A percentile compares a stretch with the other conserved stretches of the same genome.
Conservation (phyloP, 345 rosid genomes). For the Pugionium cornutum region DNA sequence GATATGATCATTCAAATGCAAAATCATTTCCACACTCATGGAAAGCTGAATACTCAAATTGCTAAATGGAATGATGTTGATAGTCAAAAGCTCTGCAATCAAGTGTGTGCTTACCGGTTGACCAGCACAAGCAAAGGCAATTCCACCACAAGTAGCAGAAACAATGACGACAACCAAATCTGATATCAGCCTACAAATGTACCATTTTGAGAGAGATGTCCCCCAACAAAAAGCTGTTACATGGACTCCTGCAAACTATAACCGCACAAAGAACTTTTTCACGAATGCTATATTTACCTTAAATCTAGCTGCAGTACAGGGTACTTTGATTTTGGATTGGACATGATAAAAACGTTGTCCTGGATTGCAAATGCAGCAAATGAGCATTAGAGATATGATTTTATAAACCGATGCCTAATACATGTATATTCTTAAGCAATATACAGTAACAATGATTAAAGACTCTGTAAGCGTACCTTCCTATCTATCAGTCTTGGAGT, state of each 20-base stretch:
- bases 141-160: constrained; percentile 98
- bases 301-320: constrained; percentile 91
- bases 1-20: constrained; percentile 4
- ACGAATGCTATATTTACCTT: constrained; percentile 50
- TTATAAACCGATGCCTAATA: not conserved
- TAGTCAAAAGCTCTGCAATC: constrained; percentile 29
- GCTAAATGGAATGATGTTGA: constrained; percentile 12
- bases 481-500: constrained; percentile 89
- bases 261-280: not conserved
- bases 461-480: constrained; percentile 51
- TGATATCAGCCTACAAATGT: constrained; percentile 80
- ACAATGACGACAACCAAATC: constrained; percentile 96
- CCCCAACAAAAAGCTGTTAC: constrained; percentile 8
- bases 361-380: constrained; percentile 42
- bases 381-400: not conserved
- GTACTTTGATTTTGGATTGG: constrained; percentile 94
- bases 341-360: constrained; percentile 97
- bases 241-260: not conserved
- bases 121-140: constrained; percentile 99
- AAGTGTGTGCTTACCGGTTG: constrained; percentile 70
- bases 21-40: not conserved
- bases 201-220: constrained; percentile 28
- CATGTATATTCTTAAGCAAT: not conserved
- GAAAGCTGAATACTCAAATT: constrained; percentile 13
- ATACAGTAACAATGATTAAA: not conserved